A percentile compares a stretch with the other conserved stretches of the same genome.
Evolutionary conservation across 345 rosid genomes (phyloP).

Genomic region (Abelmoschus esculentus): DNA sequence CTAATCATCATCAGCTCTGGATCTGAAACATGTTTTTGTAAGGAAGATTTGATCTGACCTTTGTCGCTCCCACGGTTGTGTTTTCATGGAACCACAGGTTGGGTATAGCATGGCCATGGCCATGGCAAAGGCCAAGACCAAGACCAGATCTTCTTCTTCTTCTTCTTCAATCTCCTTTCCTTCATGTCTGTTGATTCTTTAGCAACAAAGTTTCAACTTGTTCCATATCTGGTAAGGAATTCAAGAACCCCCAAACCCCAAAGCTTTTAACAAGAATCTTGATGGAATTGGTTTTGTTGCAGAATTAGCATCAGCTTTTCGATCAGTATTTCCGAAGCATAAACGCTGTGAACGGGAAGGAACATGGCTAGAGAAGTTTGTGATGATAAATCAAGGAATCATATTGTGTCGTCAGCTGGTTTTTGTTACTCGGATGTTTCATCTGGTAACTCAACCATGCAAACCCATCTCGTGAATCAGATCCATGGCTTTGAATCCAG

Average conservation of each 20-base stretch:
- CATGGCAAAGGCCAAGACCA: neutral
- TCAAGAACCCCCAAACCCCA: neutral
- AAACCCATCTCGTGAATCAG: constrained; percentile 49
- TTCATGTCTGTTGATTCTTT: constrained; percentile 7
- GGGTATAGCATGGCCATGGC: constrained; percentile 11
- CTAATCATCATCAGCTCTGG: constrained; percentile 32
- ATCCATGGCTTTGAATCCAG: constrained; percentile 54
- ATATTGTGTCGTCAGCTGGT: constrained; percentile 11
- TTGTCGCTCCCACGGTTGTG: too few relatives aligned
- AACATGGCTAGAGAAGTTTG: neutral
- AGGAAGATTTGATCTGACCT: constrained; percentile 11
- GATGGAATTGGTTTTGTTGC: constrained; percentile 15
- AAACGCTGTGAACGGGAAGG: neutral
- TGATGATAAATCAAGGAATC: constrained; percentile 13
- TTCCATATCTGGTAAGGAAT: constrained; percentile 26
- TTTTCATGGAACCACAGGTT: constrained; percentile 27
- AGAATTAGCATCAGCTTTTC: constrained; percentile 22
- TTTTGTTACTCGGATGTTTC: constrained; percentile 37
- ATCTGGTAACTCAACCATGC: constrained; percentile 20
- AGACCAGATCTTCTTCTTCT: neutral
- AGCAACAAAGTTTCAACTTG: constrained; percentile 3
- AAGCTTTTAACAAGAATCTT: constrained; percentile 18
- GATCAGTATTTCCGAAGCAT: neutral
- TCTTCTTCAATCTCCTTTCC: neutral
- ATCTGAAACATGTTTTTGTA: constrained; percentile 34